These are phyloP conservation scores for Kodamaea nitidulidarum DNA, from an alignment of 805 yeast species.

Conservation along the genomic window DNA sequence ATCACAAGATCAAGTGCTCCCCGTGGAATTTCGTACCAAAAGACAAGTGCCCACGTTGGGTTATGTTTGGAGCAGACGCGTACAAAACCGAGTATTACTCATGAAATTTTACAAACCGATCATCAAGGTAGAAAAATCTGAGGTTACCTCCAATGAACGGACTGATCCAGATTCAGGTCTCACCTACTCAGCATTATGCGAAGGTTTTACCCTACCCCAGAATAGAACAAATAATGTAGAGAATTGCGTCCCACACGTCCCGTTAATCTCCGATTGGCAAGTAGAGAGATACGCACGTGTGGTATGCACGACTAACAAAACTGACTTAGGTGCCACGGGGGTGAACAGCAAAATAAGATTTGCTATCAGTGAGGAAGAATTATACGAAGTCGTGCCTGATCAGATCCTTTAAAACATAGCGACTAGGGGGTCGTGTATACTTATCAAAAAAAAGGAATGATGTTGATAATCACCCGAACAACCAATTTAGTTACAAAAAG, in stretches of 20 bases:
- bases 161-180: conserved; percentile 16
- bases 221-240: conserved; percentile 3
- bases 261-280: conserved; percentile 26
- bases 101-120: conserved; percentile 28
- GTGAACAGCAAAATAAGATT: conserved; percentile 14
- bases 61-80: conserved; percentile 28
- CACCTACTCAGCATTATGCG: conserved; percentile 9
- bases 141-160: background rate
- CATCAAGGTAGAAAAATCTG: conserved; percentile 8
- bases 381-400: conserved; percentile 1
- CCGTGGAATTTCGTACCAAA: conserved; percentile 11
- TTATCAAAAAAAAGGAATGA: conserved; percentile 6
- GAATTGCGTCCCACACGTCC: conserved; percentile 10
- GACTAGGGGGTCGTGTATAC: conserved; percentile 9
- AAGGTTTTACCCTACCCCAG: conserved; percentile 10
- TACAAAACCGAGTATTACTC: conserved; percentile 23
- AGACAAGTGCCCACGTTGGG: conserved; percentile 31
- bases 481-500: conserved; percentile 6
- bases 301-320: conserved; percentile 2
- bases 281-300: conserved; percentile 19
- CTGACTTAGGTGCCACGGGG: conserved; percentile 3
- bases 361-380: conserved; percentile 16
- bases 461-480: conserved; percentile 16
- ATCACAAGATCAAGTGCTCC: background rate
- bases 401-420: background rate